Evolutionary conservation across 1,284 basidiomycete genomes (phyloP).

Genomic region (Violaceomyces palustris): DNA sequence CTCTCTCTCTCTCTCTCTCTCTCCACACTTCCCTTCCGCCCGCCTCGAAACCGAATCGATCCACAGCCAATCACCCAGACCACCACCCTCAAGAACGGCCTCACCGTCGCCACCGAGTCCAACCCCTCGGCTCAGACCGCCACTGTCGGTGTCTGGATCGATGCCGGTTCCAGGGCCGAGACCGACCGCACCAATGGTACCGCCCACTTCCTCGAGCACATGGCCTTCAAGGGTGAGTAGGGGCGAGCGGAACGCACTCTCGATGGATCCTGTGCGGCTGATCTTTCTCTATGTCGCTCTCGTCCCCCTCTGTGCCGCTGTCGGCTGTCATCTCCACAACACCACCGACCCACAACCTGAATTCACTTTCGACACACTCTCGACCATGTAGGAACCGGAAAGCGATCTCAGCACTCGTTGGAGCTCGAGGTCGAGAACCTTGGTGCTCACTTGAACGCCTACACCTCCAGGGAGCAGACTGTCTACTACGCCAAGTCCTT

Average conservation of each 20-base stretch:
- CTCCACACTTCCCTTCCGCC: not conserved
- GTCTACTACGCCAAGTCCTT: constrained; percentile 99
- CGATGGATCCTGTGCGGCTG: not conserved
- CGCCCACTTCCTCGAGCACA: constrained; percentile 97
- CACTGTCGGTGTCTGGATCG: constrained; percentile 98
- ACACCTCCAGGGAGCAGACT: constrained; percentile 97
- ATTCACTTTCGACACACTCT: not conserved
- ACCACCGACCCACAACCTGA: not conserved
- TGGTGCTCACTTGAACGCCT: constrained; percentile 95
- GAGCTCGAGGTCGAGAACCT: constrained; percentile 98
- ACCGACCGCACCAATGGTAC: constrained; percentile 89
- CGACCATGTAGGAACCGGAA: constrained; percentile 78
- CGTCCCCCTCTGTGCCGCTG: not conserved
- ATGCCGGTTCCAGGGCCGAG: constrained; percentile 94
- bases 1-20: not conserved
- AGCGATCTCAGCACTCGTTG: constrained; percentile 81
- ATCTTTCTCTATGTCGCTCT: not conserved
- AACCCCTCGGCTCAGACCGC: constrained; percentile 93
- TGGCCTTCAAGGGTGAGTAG: constrained; percentile 61
- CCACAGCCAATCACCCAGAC: constrained; percentile 42
- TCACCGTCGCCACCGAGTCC: constrained; percentile 62
- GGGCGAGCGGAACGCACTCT: not conserved
- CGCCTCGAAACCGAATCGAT: not conserved
- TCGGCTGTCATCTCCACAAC: constrained; percentile 3
- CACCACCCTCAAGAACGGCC: constrained; percentile 46